Evolutionary conservation across 257 asterid species (phyloP).

Genomic region (Ajuga chamaepitys): DNA sequence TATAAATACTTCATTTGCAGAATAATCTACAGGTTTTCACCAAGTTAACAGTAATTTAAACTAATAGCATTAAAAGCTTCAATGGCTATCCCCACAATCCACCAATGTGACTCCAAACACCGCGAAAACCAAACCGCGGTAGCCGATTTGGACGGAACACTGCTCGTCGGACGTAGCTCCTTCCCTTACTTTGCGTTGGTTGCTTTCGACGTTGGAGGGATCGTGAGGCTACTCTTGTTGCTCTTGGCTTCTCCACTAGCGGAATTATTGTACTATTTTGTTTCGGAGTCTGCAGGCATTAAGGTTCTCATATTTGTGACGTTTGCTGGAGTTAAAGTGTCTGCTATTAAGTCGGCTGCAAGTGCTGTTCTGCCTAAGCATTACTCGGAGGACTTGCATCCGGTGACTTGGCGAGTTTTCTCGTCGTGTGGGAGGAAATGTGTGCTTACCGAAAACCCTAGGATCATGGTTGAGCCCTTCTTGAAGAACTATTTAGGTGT

Average conservation of each 20-base stretch:
- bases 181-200: conserved; percentile 27
- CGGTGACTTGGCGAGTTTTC: conserved; percentile 23
- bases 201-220: conserved; percentile 30
- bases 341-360: conserved; percentile 23
- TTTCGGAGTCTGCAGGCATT: conserved; percentile 19
- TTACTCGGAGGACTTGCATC: conserved; percentile 27
- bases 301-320: conserved; percentile 18
- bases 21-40: no score
- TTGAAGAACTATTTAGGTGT: conserved; percentile 19
- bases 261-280: background rate
- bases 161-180: conserved; percentile 7
- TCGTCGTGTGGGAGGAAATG: conserved; percentile 23
- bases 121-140: conserved; percentile 16
- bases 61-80: no score
- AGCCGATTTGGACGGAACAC: conserved; percentile 24
- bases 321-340: conserved; percentile 18
- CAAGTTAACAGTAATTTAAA: no score
- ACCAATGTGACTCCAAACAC: conserved; percentile 8
- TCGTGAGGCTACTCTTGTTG: conserved; percentile 21
- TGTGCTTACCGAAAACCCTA: conserved; percentile 26
- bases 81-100: background rate
- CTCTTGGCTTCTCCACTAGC: conserved; percentile 16
- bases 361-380: conserved; percentile 18
- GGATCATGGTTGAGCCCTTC: conserved; percentile 28
- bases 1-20: no score